Conservation (phyloP, 257 asterid species). For the Fraxinus quadrangulata region DNA sequence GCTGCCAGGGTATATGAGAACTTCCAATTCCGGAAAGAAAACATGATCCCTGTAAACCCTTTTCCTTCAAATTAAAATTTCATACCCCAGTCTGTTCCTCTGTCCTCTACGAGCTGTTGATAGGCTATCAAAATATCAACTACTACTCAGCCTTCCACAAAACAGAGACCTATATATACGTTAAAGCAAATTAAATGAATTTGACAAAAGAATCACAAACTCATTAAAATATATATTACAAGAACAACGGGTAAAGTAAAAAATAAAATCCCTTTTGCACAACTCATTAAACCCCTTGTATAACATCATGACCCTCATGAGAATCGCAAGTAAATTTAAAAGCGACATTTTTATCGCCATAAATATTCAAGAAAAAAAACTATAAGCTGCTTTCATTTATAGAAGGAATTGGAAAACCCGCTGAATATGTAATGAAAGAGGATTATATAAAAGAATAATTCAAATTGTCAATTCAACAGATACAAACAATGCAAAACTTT, state of each 20-base stretch:
- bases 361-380: background rate
- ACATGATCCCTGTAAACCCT: slow-evolving; percentile 57
- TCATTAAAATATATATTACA: slow-evolving; percentile 9
- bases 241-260: no score
- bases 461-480: slow-evolving; percentile 5
- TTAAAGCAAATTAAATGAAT: background rate
- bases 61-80: slow-evolving; percentile 13
- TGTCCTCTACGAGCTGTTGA: slow-evolving; percentile 15
- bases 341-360: slow-evolving; percentile 2
- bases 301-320: background rate
- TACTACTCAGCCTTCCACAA: slow-evolving; percentile 21
- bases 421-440: background rate
- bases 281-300: background rate
- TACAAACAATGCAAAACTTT: slow-evolving; percentile 18
- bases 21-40: slow-evolving; percentile 77
- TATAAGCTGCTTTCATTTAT: slow-evolving; percentile 4
- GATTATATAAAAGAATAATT: background rate
- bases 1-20: slow-evolving; percentile 81
- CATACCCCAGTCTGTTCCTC: slow-evolving; percentile 7
- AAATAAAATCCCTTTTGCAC: no score
- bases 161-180: slow-evolving; percentile 29
- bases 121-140: slow-evolving; percentile 14
- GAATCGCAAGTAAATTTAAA: background rate
- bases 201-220: slow-evolving; percentile 13
- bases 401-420: background rate